Evolutionary conservation across 2,329 filamentous ascomycete species (phyloP).

Genomic region (Tetracladium maxilliforme): DNA sequence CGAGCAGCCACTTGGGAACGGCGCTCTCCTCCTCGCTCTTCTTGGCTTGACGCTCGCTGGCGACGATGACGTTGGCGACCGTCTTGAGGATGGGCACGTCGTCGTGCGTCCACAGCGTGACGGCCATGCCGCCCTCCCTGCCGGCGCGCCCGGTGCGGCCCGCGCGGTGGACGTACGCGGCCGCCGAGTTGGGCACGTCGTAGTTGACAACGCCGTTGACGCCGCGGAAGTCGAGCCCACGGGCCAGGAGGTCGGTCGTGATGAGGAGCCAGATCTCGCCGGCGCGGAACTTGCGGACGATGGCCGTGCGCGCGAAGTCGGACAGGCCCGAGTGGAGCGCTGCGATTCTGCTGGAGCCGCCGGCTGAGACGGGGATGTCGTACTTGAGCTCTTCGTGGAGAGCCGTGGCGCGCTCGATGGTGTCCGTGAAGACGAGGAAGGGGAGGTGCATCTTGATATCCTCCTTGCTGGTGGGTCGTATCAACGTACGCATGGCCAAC

Average conservation of each 20-base stretch:
- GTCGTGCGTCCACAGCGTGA: constrained; percentile 92
- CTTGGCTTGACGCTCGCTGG: constrained; percentile 59
- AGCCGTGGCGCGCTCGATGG: constrained; percentile 77
- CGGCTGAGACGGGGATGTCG: constrained; percentile 81
- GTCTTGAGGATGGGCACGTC: constrained; percentile 80
- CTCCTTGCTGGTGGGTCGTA: constrained; percentile 53
- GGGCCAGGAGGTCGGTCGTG: constrained; percentile 83
- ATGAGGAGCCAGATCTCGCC: constrained; percentile 95
- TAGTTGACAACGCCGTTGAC: constrained; percentile 97
- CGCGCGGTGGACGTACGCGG: constrained; percentile 84
- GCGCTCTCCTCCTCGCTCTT: constrained; percentile 36
- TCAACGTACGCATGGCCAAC: constrained; percentile 74
- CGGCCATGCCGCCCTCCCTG: constrained; percentile 71
- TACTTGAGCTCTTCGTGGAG: constrained; percentile 84
- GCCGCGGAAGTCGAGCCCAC: constrained; percentile 87
- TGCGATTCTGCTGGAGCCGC: constrained; percentile 70
- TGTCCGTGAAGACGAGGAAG: constrained; percentile 93
- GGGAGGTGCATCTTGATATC: constrained; percentile 56
- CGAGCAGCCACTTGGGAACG: constrained; percentile 74
- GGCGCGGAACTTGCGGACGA: constrained; percentile 81
- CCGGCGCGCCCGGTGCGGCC: constrained; percentile 85
- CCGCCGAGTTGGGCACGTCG: constrained; percentile 83
- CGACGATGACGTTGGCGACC: constrained; percentile 83
- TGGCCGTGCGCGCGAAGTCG: constrained; percentile 56
- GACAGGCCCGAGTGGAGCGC: constrained; percentile 81